phyloP scores from a whole-genome alignment of 176 grass and related monocot species.

The Avena sativa region DNA sequence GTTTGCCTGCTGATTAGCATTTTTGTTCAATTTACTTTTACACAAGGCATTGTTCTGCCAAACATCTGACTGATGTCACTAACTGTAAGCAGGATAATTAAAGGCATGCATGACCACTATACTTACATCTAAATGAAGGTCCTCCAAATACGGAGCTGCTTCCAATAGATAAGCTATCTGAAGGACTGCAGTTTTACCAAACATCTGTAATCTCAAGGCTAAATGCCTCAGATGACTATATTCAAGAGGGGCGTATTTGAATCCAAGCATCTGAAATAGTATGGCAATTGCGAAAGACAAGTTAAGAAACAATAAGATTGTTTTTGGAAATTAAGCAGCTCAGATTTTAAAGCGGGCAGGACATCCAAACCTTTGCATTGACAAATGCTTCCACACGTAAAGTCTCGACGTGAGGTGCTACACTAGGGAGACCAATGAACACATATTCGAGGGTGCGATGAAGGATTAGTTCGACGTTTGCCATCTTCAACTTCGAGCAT shows the following conservation, averaged over 20 bases:
- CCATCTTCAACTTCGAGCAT: constrained; percentile 39
- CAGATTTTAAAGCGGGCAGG: background rate
- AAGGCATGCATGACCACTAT: background rate
- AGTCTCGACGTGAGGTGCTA: constrained; percentile 20
- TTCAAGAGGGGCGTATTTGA: background rate
- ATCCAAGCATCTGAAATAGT: constrained; percentile 36
- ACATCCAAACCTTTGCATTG: background rate
- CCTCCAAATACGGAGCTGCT: constrained; percentile 21
- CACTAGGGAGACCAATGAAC: constrained; percentile 1
- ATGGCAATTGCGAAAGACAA: background rate
- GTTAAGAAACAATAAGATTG: background rate
- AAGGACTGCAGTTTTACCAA: constrained; percentile 33
- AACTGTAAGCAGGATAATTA: background rate
- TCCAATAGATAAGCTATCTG: constrained; percentile 39
- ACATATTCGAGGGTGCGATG: background rate
- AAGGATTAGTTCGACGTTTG: background rate
- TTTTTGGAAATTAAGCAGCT: background rate
- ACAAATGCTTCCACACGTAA: background rate
- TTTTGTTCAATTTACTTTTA: too few species aligned
- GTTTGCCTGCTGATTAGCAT: background rate
- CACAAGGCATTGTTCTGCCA: too few species aligned
- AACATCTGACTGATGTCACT: too few species aligned
- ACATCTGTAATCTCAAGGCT: background rate
- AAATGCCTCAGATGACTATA: constrained; percentile 14
- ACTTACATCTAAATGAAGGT: constrained; percentile 37